Conservation (phyloP, 768 basidiomycete genomes). For the Bullera alba region DNA sequence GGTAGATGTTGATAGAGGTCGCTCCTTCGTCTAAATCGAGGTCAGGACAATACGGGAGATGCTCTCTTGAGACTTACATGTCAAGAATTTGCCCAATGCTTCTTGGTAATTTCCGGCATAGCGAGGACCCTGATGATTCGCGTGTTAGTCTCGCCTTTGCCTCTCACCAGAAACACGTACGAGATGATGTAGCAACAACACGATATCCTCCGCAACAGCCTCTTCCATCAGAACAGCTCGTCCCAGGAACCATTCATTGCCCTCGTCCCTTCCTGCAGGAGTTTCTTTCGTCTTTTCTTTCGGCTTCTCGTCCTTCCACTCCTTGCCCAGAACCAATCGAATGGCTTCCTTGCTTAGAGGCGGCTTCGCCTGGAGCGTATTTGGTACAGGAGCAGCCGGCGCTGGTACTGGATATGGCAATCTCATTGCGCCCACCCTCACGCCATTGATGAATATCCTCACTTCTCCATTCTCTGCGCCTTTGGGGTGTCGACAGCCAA, state of each 20-base stretch:
- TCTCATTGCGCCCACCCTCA: slow-evolving; percentile 35
- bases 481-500: slow-evolving; percentile 32
- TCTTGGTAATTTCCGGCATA: slow-evolving; percentile 44
- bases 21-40: slow-evolving; percentile 36
- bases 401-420: slow-evolving; percentile 24
- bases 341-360: slow-evolving; percentile 18
- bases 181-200: slow-evolving; percentile 39
- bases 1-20: slow-evolving; percentile 42
- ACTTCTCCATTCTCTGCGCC: slow-evolving; percentile 20
- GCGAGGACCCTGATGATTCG: slow-evolving; percentile 33
- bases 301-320: slow-evolving; percentile 4
- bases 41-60: background rate
- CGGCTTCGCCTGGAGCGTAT: slow-evolving; percentile 9
- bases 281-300: slow-evolving; percentile 1
- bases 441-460: slow-evolving; percentile 38
- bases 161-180: slow-evolving; percentile 19
- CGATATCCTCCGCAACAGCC: slow-evolving; percentile 40
- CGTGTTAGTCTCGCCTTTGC: background rate
- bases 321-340: slow-evolving; percentile 16
- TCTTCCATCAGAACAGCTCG: slow-evolving; percentile 34
- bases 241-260: slow-evolving; percentile 42
- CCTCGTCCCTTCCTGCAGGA: slow-evolving; percentile 20
- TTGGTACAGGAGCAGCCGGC: slow-evolving; percentile 6
- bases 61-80: slow-evolving; percentile 26
- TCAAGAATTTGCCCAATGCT: slow-evolving; percentile 41